Evolutionary conservation across 1,284 basidiomycete genomes (phyloP).

Genomic region (Agaricales sp.): DNA sequence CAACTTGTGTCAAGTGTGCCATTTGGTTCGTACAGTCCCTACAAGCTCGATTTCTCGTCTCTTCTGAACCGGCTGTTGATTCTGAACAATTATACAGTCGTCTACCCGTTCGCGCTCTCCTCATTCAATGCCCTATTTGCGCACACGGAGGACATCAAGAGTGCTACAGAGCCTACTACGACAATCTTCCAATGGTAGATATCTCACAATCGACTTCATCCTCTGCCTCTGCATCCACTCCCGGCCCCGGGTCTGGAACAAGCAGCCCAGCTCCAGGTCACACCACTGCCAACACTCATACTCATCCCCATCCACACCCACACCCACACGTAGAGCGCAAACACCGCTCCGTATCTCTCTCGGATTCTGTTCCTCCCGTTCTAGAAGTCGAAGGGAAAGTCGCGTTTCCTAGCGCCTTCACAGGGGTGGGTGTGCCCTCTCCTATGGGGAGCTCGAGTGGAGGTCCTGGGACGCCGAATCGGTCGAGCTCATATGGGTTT

Average conservation of each 20-base stretch:
- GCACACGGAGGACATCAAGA: constrained; percentile 68
- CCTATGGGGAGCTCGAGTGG: no score
- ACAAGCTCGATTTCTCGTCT: constrained; percentile 1
- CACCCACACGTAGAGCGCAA: background rate
- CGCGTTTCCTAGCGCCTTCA: no score
- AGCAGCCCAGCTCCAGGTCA: background rate
- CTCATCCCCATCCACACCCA: no score
- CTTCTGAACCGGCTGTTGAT: background rate
- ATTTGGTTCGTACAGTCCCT: constrained; percentile 51
- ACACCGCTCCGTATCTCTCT: background rate
- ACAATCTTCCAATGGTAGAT: constrained; percentile 38
- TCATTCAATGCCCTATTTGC: constrained; percentile 66
- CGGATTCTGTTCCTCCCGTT: background rate
- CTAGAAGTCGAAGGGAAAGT: no score
- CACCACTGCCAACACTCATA: no score
- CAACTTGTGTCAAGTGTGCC: constrained; percentile 40
- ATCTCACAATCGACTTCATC: constrained; percentile 19
- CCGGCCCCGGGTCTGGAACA: constrained; percentile 14
- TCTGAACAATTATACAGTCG: constrained; percentile 32
- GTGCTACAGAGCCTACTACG: constrained; percentile 60
- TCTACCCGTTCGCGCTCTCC: constrained; percentile 55
- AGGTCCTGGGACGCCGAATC: background rate
- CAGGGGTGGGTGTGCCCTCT: no score
- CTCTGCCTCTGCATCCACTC: constrained; percentile 7
- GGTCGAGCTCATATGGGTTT: constrained; percentile 2